Conservation (phyloP, 805 yeast species). For the Ogataea pilisensis region DNA sequence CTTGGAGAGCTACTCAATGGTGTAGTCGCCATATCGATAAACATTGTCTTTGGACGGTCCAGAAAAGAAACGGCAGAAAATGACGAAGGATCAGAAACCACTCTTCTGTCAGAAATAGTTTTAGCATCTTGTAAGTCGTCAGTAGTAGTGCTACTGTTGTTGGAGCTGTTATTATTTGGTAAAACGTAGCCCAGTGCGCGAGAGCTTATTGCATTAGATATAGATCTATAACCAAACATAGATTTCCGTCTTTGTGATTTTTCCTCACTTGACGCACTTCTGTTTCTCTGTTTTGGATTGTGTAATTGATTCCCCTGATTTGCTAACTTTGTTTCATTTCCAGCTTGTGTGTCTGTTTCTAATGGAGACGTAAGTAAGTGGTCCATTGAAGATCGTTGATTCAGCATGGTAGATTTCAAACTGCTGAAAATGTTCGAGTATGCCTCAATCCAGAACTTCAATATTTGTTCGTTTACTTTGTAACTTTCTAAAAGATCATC, state of each 20-base stretch:
- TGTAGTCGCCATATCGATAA: too few species aligned
- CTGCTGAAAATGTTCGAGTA: slow-evolving; percentile 10
- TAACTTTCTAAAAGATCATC: slow-evolving; percentile 27
- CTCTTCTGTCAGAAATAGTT: too few species aligned
- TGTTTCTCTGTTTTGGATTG: slow-evolving; percentile 12
- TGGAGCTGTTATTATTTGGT: not conserved
- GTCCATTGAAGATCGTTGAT: slow-evolving; percentile 7
- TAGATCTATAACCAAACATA: slow-evolving; percentile 25
- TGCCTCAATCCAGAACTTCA: slow-evolving; percentile 26
- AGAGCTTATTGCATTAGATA: slow-evolving; percentile 22
- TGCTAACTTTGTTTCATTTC: slow-evolving; percentile 1
- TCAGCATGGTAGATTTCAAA: slow-evolving; percentile 8
- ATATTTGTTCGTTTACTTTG: slow-evolving; percentile 25
- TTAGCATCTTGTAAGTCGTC: not conserved
- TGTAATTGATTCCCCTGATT: too few species aligned
- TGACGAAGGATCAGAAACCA: slow-evolving; percentile 3
- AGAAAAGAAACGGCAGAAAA: too few species aligned
- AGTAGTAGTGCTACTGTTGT: not conserved
- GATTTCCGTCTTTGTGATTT: slow-evolving; percentile 24
- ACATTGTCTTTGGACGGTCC: too few species aligned
- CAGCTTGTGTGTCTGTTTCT: slow-evolving; percentile 1
- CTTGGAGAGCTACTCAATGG: not conserved
- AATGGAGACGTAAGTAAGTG: slow-evolving; percentile 15
- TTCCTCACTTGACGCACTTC: slow-evolving; percentile 12
- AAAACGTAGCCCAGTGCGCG: slow-evolving; percentile 11